These are phyloP conservation scores for Kodamaea ohmeri DNA, from an alignment of 1,139 yeast species.

Conservation along the genomic window DNA sequence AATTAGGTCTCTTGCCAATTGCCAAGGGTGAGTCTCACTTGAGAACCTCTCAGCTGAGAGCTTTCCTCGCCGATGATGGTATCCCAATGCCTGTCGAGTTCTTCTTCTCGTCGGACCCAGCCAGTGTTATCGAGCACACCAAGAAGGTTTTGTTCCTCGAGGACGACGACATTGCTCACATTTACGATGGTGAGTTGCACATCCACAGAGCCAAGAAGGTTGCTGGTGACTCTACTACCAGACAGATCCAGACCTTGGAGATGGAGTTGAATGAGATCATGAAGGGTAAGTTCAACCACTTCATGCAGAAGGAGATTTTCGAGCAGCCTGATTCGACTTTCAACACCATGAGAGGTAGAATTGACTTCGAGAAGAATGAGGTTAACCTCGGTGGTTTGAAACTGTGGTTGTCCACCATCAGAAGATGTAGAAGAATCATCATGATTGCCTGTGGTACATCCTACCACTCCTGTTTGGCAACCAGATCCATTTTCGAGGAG, in stretches of 20 bases:
- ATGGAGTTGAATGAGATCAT: constrained; percentile 96
- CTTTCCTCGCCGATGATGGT: constrained; percentile 88
- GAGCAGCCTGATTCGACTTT: constrained; percentile 98
- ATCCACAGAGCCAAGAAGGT: constrained; percentile 94
- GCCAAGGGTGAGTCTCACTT: constrained; percentile 51
- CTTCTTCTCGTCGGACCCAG: constrained; percentile 94
- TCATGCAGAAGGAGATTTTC: constrained; percentile 98
- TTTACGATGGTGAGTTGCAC: constrained; percentile 96
- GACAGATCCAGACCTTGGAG: constrained; percentile 95
- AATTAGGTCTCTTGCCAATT: constrained; percentile 36
- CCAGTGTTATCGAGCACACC: constrained; percentile 97
- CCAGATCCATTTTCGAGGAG: constrained; percentile 94
- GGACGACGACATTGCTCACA: constrained; percentile 98
- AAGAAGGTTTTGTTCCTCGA: constrained; percentile 94
- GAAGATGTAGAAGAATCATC: constrained; percentile 92
- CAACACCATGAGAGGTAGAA: constrained; percentile 99
- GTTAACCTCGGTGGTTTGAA: constrained; percentile 90
- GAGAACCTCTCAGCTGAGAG: constrained; percentile 90
- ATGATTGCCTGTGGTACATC: constrained; percentile 99
- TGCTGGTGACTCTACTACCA: constrained; percentile 86
- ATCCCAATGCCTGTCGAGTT: constrained; percentile 93
- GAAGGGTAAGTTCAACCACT: constrained; percentile 96
- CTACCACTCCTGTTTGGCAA: constrained; percentile 96
- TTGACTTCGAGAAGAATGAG: constrained; percentile 77
- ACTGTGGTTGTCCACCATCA: constrained; percentile 78